Conservation (phyloP, 768 basidiomycete species). For the Coprinellus micaceus region DNA sequence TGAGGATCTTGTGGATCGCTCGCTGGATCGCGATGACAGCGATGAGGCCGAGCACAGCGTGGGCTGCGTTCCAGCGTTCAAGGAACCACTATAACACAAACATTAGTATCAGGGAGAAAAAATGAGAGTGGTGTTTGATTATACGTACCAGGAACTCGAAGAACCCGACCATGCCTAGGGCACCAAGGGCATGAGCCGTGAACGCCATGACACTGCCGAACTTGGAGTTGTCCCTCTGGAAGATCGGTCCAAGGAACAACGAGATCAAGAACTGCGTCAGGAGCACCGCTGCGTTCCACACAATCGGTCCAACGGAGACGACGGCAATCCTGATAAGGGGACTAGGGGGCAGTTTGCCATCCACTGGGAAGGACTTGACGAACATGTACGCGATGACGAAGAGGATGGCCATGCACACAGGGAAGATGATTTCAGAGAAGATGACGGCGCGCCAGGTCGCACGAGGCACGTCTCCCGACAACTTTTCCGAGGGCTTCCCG, state of each 20-base stretch:
- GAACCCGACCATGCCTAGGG: slow-evolving; percentile 86
- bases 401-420: slow-evolving; percentile 77
- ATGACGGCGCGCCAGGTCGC: slow-evolving; percentile 90
- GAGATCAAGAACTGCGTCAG: slow-evolving; percentile 87
- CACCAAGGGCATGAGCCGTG: slow-evolving; percentile 78
- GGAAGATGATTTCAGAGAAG: slow-evolving; percentile 84
- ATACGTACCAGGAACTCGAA: slow-evolving; percentile 89
- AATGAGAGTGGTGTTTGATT: neutral
- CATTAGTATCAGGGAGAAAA: slow-evolving; percentile 14
- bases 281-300: slow-evolving; percentile 89
- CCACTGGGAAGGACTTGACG: slow-evolving; percentile 79
- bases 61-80: slow-evolving; percentile 86
- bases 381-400: slow-evolving; percentile 91
- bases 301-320: slow-evolving; percentile 90
- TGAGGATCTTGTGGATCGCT: slow-evolving; percentile 88
- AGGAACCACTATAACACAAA: slow-evolving; percentile 74
- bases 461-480: slow-evolving; percentile 91
- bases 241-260: slow-evolving; percentile 88
- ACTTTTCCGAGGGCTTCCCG: slow-evolving; percentile 95
- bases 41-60: slow-evolving; percentile 91
- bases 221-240: slow-evolving; percentile 76
- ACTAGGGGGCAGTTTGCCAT: slow-evolving; percentile 64
- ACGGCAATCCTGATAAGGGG: slow-evolving; percentile 92
- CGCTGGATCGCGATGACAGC: slow-evolving; percentile 90
- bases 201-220: slow-evolving; percentile 93